These are phyloP conservation scores for Cairneyella variabilis DNA, from an alignment of 495 filamentous ascomycete genomes.

Conservation along the genomic window DNA sequence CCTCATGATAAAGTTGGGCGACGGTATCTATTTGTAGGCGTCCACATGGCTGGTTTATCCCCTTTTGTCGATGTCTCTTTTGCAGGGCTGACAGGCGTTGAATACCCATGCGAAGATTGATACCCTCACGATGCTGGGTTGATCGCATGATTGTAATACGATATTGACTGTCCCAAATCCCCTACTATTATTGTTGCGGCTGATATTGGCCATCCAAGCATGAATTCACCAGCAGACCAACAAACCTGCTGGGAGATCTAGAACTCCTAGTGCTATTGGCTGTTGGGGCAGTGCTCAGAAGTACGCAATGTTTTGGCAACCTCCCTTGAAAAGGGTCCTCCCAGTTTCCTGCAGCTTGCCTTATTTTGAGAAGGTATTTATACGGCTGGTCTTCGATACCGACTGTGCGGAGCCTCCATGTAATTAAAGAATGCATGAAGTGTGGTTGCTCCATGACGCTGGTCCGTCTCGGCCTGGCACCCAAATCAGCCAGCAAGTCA, in stretches of 20 bases:
- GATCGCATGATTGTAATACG: slow-evolving; percentile 21
- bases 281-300: slow-evolving; percentile 26
- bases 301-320: neutral
- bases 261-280: no score
- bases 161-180: neutral
- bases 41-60: neutral
- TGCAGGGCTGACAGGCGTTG: slow-evolving; percentile 13
- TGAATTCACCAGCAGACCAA: neutral
- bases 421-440: slow-evolving; percentile 7
- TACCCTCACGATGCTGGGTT: slow-evolving; percentile 7
- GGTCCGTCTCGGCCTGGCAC: neutral
- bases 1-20: neutral
- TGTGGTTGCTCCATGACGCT: slow-evolving; percentile 6
- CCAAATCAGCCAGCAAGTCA: neutral
- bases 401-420: slow-evolving; percentile 13
- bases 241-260: slow-evolving; percentile 16
- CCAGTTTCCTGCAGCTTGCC: no score
- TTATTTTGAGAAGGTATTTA: no score
- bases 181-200: slow-evolving; percentile 2
- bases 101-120: slow-evolving; percentile 4
- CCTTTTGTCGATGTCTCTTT: neutral
- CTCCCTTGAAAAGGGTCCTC: no score
- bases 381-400: no score
- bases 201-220: neutral
- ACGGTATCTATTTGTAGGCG: neutral